These are phyloP conservation scores for Pichiaceae sp. DNA, from an alignment of 1,139 yeast species.

Conservation along the genomic window DNA sequence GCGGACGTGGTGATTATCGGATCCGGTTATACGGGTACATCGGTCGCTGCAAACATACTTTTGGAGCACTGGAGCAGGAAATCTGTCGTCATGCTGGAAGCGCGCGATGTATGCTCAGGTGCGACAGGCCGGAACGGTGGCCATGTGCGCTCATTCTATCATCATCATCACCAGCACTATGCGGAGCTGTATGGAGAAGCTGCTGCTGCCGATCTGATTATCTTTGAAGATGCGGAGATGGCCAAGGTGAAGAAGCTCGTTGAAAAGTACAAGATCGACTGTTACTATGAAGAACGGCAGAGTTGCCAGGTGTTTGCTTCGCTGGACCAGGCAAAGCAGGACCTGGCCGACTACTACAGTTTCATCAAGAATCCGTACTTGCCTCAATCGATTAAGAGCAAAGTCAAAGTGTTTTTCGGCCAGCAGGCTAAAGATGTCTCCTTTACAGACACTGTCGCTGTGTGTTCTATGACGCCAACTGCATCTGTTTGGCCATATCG, in stretches of 20 bases:
- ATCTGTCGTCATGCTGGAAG: slow-evolving; percentile 27
- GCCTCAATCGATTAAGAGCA: slow-evolving; percentile 14
- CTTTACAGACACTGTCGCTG: slow-evolving; percentile 16
- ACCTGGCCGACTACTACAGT: slow-evolving; percentile 14
- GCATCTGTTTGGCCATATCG: slow-evolving; percentile 36
- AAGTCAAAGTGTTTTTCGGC: slow-evolving; percentile 16
- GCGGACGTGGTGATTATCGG: slow-evolving; percentile 32
- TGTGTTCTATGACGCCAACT: slow-evolving; percentile 31
- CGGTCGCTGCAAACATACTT: slow-evolving; percentile 27
- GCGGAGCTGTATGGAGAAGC: slow-evolving; percentile 19
- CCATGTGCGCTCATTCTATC: slow-evolving; percentile 32
- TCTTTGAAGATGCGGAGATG: slow-evolving; percentile 25
- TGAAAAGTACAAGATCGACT: slow-evolving; percentile 26
- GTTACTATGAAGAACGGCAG: slow-evolving; percentile 25
- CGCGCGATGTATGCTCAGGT: slow-evolving; percentile 35
- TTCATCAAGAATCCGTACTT: slow-evolving; percentile 18
- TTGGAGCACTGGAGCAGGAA: slow-evolving; percentile 13
- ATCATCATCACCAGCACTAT: slow-evolving; percentile 20
- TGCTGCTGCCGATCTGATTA: slow-evolving; percentile 27
- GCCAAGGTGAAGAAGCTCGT: slow-evolving; percentile 22
- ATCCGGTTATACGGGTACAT: slow-evolving; percentile 35
- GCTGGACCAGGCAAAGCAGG: slow-evolving; percentile 7
- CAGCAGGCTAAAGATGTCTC: slow-evolving; percentile 16
- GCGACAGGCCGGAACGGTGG: slow-evolving; percentile 46
- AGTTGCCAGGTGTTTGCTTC: slow-evolving; percentile 28